These are phyloP conservation scores for Boletus fagicola DNA, from an alignment of 768 basidiomycete species.

Conservation along the genomic window DNA sequence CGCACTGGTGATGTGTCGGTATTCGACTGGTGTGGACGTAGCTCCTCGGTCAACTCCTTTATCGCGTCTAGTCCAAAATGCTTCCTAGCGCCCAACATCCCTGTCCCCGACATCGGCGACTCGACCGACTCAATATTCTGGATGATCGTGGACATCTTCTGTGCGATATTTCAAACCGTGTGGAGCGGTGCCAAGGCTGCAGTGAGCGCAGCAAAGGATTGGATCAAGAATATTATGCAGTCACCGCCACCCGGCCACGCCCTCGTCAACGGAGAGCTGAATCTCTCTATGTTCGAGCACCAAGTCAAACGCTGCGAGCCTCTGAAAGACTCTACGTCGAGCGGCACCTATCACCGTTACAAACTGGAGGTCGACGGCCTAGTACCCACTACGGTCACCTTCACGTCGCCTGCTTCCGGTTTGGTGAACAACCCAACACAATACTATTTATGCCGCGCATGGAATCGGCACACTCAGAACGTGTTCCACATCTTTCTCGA, in stretches of 20 bases:
- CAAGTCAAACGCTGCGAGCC: constrained; percentile 12
- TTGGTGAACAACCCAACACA: constrained; percentile 5
- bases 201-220: background rate
- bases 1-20: constrained; percentile 24
- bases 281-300: constrained; percentile 23
- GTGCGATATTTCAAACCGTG: constrained; percentile 5
- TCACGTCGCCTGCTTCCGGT: background rate
- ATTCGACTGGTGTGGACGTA: constrained; percentile 27
- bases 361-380: constrained; percentile 14
- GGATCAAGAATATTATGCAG: constrained; percentile 5
- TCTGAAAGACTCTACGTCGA: background rate
- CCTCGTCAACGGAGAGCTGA: constrained; percentile 26
- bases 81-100: constrained; percentile 10
- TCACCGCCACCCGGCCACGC: constrained; percentile 19
- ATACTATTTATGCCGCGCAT: constrained; percentile 24
- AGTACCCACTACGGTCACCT: constrained; percentile 3
- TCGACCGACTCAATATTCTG: constrained; percentile 6
- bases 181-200: constrained; percentile 11
- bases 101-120: constrained; percentile 3
- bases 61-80: constrained; percentile 20
- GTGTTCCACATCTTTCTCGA: constrained; percentile 19
- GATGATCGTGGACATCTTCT: constrained; percentile 16
- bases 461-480: constrained; percentile 15
- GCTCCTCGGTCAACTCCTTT: constrained; percentile 23
- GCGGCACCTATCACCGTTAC: constrained; percentile 4